A percentile compares a stretch with the other conserved stretches of the same genome.
Conservation (phyloP, 805 yeast species). For the Monosporozyma unispora region DNA sequence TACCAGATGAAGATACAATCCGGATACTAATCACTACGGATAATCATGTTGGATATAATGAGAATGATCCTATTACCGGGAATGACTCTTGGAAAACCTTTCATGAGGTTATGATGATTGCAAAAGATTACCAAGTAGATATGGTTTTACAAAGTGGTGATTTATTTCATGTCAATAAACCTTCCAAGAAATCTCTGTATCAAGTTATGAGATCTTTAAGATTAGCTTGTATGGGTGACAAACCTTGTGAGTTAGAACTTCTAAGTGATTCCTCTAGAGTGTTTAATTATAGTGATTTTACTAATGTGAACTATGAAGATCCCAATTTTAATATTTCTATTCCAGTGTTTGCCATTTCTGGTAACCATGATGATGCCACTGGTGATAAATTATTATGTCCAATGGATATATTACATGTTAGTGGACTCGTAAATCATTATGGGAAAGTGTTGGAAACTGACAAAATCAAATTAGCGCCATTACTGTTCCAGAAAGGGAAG, state of each 20-base stretch:
- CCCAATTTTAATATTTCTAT: conserved; percentile 80
- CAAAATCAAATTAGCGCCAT: conserved; percentile 62
- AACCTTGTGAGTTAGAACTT: conserved; percentile 77
- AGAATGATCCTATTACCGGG: conserved; percentile 81
- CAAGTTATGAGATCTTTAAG: conserved; percentile 71
- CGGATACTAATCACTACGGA: conserved; percentile 82
- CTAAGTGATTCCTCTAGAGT: conserved; percentile 67
- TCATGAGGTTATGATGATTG: conserved; percentile 70
- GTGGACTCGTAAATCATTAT: conserved; percentile 83
- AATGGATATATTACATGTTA: conserved; percentile 69
- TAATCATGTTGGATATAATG: conserved; percentile 91
- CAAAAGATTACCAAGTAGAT: conserved; percentile 65
- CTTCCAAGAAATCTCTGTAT: conserved; percentile 75
- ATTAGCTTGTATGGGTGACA: conserved; percentile 68
- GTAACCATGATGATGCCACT: conserved; percentile 95
- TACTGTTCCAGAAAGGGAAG: conserved; percentile 71
- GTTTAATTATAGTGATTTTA: conserved; percentile 50
- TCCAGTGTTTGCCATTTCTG: conserved; percentile 87
- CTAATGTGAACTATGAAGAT: conserved; percentile 79
- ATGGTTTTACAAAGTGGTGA: conserved; percentile 91
- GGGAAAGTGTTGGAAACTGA: conserved; percentile 76
- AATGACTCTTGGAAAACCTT: conserved; percentile 85
- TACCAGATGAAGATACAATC: conserved; percentile 47
- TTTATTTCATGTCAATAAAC: conserved; percentile 82
- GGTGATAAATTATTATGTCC: conserved; percentile 80